Evolutionary conservation across 2,329 filamentous ascomycete genomes (phyloP), one percentile per base, ranked within the genome.

Genomic region (Alternaria incomplexa): DNA sequence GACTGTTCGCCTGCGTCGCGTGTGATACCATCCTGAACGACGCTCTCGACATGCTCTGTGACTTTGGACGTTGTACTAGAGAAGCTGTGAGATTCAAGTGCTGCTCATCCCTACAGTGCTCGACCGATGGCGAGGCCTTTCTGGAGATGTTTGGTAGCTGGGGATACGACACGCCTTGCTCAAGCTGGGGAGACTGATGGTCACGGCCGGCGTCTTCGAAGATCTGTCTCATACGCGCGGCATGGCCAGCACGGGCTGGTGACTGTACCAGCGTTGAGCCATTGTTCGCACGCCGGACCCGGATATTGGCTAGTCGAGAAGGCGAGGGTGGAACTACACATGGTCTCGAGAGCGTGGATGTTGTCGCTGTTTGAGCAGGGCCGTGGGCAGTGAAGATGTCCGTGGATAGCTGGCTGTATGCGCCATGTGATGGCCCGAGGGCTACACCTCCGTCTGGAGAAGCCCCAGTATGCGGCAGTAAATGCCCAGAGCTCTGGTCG

Each of bases 231-330:
- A 78, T 77, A 17, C 73, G 68, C 15, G 56, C 68, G 4, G 70
- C 59, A 61, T 78, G 67, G 5, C 75, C 72, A n/a, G 64, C 61
- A 28, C 76, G 70, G 20, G 76, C 75, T 22, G 77, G 77, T 4
- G 75, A 78, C 28, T 63, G 64, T 13, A 76, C 54, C 17, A 78
- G 50, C 13, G 63, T 48, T 2, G 65, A 63, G 15, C 54, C 64
- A 63, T 69, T 62, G 9, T 69, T 60, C 8, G 63, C 53, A 1
- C 76, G 75, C 25, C 74, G 72, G 22, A 68, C 55, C 36, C 75
- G 62, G n/a, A 73, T 57, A 50, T 76, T 77, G 15, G 73, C 68
- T 44, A 36, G 47, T 22, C 52, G 57, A 5, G 54, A 44, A 11
- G 64, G 57, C 15, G 67, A 68, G 11, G 28, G 12, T 30, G 30